Evolutionary conservation across 306 rosid species (phyloP).

Genomic region (Amphicarpaea edgeworthii): DNA sequence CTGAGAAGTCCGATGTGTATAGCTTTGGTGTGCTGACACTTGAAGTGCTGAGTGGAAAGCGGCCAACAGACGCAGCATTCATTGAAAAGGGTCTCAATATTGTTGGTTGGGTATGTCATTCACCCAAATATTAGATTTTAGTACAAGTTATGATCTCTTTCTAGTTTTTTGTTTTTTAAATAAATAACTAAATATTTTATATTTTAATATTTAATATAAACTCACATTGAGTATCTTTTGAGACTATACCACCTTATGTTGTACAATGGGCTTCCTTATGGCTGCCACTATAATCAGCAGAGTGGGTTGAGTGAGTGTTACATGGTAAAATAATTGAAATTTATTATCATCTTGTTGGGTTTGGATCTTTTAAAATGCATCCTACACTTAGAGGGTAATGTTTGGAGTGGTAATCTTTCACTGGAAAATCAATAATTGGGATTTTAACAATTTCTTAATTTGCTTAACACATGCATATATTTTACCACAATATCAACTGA

Average conservation of each 20-base stretch:
- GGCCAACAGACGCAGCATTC: slow-evolving; percentile 94
- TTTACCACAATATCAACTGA: background rate
- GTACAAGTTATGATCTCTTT: slow-evolving; percentile 1
- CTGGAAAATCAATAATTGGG: background rate
- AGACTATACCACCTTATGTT: background rate
- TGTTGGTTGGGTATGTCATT: slow-evolving; percentile 94
- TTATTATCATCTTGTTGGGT: slow-evolving; percentile 9
- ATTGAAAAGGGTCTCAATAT: slow-evolving; percentile 97
- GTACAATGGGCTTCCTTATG: background rate
- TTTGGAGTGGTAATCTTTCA: background rate
- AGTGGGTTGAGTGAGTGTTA: slow-evolving; percentile 7
- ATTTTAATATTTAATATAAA: slow-evolving; percentile 12
- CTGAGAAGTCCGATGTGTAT: slow-evolving; percentile 94
- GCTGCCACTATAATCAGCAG: slow-evolving; percentile 18
- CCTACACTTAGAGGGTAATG: background rate
- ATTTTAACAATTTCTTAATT: background rate
- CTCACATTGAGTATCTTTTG: slow-evolving; percentile 18
- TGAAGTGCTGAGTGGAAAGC: slow-evolving; percentile 94
- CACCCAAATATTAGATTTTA: slow-evolving; percentile 27
- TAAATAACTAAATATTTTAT: slow-evolving; percentile 8
- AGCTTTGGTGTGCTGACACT: slow-evolving; percentile 96
- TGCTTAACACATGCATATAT: background rate
- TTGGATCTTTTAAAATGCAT: background rate
- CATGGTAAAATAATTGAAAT: slow-evolving; percentile 23
- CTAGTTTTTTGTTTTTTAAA: slow-evolving; percentile 1